These are phyloP conservation scores for Asparagopsis taxiformis DNA, from an alignment of 31 red algal species.

Conservation along the genomic window DNA sequence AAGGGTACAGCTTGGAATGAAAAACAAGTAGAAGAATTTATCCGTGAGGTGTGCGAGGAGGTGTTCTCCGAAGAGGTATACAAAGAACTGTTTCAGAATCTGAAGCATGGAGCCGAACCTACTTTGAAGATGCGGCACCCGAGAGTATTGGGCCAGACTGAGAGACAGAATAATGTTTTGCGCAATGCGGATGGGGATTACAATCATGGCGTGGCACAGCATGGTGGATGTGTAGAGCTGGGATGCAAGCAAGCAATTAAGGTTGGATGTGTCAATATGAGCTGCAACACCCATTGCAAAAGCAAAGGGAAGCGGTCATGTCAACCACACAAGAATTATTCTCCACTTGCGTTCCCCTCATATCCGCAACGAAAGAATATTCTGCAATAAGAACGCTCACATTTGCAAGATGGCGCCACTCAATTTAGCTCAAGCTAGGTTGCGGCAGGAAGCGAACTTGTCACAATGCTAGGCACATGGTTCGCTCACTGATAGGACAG, in stretches of 20 bases:
- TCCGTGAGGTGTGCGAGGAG: slow-evolving; percentile 18
- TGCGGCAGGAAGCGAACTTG: background rate
- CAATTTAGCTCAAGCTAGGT: too few relatives aligned
- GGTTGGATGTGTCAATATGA: slow-evolving; percentile 19
- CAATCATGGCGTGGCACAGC: slow-evolving; percentile 28
- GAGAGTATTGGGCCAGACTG: slow-evolving; percentile 6
- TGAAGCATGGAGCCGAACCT: slow-evolving; percentile 12
- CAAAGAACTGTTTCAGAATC: slow-evolving; percentile 32
- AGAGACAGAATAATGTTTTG: slow-evolving; percentile 20
- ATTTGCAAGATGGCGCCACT: too few relatives aligned
- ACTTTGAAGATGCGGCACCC: slow-evolving; percentile 8
- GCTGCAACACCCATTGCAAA: slow-evolving; percentile 26
- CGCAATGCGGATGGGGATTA: slow-evolving; percentile 29
- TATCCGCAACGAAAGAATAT: slow-evolving; percentile 17
- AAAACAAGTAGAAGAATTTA: slow-evolving; percentile 12
- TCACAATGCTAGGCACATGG: background rate
- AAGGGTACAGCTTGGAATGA: slow-evolving; percentile 7
- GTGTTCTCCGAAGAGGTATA: slow-evolving; percentile 46
- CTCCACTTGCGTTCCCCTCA: background rate
- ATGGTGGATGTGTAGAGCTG: slow-evolving; percentile 28
- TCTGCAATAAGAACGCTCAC: too few relatives aligned
- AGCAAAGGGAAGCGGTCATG: slow-evolving; percentile 2
- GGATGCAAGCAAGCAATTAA: slow-evolving; percentile 26
- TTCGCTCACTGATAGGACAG: background rate
- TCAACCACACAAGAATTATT: slow-evolving; percentile 1